Evolutionary conservation across 768 basidiomycete genomes (phyloP), one percentile per base, ranked within the genome.

Genomic region (Agrocybe praecox): DNA sequence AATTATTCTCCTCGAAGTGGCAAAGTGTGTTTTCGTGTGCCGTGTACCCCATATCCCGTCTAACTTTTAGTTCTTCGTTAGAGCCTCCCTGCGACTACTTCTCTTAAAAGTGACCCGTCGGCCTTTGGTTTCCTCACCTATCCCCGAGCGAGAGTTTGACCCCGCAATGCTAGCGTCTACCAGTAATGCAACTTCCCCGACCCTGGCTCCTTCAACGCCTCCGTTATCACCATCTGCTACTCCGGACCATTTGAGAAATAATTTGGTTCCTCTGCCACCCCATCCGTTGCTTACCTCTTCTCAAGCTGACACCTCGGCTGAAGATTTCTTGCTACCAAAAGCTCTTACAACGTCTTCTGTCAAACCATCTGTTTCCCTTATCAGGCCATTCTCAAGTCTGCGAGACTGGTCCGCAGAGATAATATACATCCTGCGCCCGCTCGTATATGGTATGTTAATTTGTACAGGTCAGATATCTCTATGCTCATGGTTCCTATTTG

Each of bases 131-230:
- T 80, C 83, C 1, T 88, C 89, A 2, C 88, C 90, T 18, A 85
- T 94, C 52, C 94, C 95, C 14, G 91, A 94, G 71, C 86, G 95
- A 50, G 94, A 95, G 62, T 81, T 93, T 59, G 95, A 96, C 69
- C 89, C 90, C 4, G 78, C 89, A 6, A 77, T 80, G 46, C 67
- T 94, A 8, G 81, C 87, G 14, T 68, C 81, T 10, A 75, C 76
- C 36, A 83, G 81, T 23, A 75, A 77, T 52, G 68, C 77, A 24
- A 82, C 82, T 8, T 84, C 89, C 17, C 85, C 87, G 18, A 85
- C 85, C 5, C 74, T 86, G 44, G 84, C 76, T 24, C 79, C 86
- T 3, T 83, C 87, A 7, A 82, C 86, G 9, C 80, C 81, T 14
- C 73, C 77, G 0, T 73, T 77, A 18, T 88, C 88, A 4, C 77